Evolutionary conservation across 1,139 yeast genomes (phyloP).

Genomic region (Yamadazyma triangularis): DNA sequence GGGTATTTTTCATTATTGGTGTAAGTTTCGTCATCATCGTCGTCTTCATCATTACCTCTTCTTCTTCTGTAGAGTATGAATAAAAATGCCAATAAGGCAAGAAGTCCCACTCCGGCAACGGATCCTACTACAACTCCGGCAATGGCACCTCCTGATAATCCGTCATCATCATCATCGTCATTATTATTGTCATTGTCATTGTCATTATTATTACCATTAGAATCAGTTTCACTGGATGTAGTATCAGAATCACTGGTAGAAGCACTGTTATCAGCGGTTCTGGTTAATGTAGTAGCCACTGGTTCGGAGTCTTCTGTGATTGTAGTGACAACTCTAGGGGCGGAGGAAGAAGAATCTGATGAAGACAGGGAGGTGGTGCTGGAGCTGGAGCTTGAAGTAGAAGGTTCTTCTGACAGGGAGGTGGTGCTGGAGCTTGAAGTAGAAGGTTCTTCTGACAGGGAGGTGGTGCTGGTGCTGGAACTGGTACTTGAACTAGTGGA

Average conservation of each 20-base stretch:
- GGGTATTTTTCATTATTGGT: conserved; percentile 12
- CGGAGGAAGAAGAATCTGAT: conserved; percentile 4
- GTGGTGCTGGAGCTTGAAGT: conserved; percentile 3
- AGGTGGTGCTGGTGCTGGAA: neutral
- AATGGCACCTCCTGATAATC: conserved; percentile 59
- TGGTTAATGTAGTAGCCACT: conserved; percentile 19
- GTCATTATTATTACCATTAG: conserved; percentile 6
- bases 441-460: conserved; percentile 5
- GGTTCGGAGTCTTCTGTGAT: conserved; percentile 18
- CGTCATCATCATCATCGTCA: conserved; percentile 8
- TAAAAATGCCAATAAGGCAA: conserved; percentile 36
- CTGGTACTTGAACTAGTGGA: conserved; percentile 2
- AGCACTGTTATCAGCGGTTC: conserved; percentile 11
- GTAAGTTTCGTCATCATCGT: conserved; percentile 31
- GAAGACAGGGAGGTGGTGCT: conserved; percentile 9
- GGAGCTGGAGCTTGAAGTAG: conserved; percentile 5
- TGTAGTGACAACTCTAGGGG: conserved; percentile 15
- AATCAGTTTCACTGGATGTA: conserved; percentile 5
- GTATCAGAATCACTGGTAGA: conserved; percentile 6
- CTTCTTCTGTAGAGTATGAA: conserved; percentile 39
- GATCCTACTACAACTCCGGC: conserved; percentile 72
- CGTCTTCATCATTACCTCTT: conserved; percentile 29
- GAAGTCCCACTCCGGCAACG: conserved; percentile 43
- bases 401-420: conserved; percentile 2
- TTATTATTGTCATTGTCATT: conserved; percentile 5